phyloP scores from a whole-genome alignment of 345 rosid genomes.

The Eutrema japonicum region DNA sequence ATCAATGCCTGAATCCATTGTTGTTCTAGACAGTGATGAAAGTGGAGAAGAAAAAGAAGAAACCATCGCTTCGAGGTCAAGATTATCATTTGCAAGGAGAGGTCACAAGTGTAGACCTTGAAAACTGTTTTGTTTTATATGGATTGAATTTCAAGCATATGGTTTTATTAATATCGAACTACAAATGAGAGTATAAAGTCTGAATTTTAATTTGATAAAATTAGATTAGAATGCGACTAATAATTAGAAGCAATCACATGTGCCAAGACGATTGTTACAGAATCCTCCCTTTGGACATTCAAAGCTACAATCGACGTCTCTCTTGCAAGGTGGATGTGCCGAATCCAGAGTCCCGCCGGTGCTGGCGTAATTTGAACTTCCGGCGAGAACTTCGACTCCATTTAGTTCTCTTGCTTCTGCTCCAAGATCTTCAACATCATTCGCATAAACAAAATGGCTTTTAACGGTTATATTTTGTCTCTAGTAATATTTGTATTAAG shows the following conservation, averaged over 20 bases:
- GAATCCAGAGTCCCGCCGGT: not conserved
- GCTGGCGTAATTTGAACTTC: not conserved
- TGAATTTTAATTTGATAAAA: not conserved
- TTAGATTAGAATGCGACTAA: not conserved
- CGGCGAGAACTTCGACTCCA: not conserved
- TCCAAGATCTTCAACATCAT: conserved; percentile 26
- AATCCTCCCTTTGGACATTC: conserved; percentile 9
- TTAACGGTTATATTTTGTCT: not conserved
- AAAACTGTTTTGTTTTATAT: conserved; percentile 4
- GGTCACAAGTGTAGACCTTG: conserved; percentile 11
- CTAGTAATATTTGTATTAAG: no score
- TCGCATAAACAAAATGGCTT: not conserved
- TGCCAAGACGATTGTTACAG: not conserved
- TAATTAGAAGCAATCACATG: conserved; percentile 20
- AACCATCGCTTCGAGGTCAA: conserved; percentile 37
- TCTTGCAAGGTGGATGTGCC: conserved; percentile 17
- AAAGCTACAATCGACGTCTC: conserved; percentile 9
- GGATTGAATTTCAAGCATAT: not conserved
- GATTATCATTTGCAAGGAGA: conserved; percentile 47
- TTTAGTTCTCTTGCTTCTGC: conserved; percentile 20
- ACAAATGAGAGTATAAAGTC: no score
- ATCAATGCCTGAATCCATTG: conserved; percentile 49
- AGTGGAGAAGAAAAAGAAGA: conserved; percentile 61
- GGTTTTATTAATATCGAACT: not conserved
- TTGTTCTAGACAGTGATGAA: conserved; percentile 81